A percentile compares a stretch with the other conserved stretches of the same genome.
Conservation (phyloP, 2,329 filamentous ascomycete genomes). For the Diaporthe longicolla region DNA sequence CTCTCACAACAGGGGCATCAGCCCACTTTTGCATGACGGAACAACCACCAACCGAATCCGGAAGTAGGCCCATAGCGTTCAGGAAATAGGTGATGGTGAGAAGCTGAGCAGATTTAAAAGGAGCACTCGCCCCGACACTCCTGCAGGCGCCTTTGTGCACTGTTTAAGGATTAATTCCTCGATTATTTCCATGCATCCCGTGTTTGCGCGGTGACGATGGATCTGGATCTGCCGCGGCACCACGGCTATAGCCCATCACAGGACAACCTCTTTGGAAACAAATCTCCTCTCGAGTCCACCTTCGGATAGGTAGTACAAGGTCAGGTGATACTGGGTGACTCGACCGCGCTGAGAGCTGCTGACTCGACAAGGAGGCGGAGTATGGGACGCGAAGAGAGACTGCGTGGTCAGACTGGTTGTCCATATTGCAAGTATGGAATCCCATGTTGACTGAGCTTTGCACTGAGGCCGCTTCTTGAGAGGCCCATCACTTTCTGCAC, state of each 20-base stretch:
- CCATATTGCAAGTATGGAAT: not conserved
- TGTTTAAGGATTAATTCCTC: not conserved
- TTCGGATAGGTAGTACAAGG: not conserved
- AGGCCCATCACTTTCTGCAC: not conserved
- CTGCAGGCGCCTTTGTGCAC: not conserved
- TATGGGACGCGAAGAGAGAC: not conserved
- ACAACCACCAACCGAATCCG: not conserved
- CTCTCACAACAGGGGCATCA: not conserved
- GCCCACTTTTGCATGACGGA: slow-evolving; percentile 1
- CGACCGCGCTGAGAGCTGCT: not conserved
- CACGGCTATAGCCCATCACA: too few relatives aligned
- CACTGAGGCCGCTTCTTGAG: not conserved
- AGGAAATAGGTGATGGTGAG: not conserved
- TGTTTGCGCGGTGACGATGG: not conserved
- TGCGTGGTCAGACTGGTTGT: not conserved
- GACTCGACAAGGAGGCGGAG: not conserved
- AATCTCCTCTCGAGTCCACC: not conserved
- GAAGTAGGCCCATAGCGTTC: not conserved
- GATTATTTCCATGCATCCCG: not conserved
- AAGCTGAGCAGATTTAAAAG: not conserved
- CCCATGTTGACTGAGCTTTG: not conserved
- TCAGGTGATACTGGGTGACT: not conserved
- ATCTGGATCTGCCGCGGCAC: not conserved
- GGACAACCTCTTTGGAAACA: too few relatives aligned
- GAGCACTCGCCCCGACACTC: not conserved